Percentiles rank a stretch among this genome's conserved stretches.
Evolutionary conservation across 768 basidiomycete genomes (phyloP).

Genomic region (Daedaleopsis nitida): DNA sequence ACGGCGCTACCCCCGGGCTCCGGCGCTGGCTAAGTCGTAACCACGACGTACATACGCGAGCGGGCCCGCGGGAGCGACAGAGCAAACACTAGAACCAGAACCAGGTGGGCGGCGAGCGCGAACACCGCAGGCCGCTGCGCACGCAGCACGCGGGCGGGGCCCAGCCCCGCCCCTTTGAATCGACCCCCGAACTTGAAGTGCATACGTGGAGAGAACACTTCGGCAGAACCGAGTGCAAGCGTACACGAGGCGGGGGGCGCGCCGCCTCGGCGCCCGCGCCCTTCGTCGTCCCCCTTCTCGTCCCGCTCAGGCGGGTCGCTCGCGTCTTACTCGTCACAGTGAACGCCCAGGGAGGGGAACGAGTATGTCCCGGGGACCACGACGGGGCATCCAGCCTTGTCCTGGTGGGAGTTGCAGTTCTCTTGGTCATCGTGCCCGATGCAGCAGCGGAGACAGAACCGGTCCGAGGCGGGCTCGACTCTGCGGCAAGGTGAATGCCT

Average conservation of each 20-base stretch:
- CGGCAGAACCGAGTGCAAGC: neutral
- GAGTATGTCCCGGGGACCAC: conserved; percentile 50
- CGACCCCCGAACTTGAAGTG: too few relatives aligned
- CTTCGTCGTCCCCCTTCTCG: neutral
- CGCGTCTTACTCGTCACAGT: conserved; percentile 30
- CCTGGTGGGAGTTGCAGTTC: conserved; percentile 55
- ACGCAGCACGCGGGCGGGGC: conserved; percentile 6
- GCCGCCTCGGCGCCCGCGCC: neutral
- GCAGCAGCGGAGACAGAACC: conserved; percentile 56
- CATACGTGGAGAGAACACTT: neutral
- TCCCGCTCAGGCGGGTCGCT: neutral
- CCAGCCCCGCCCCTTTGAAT: conserved; percentile 4
- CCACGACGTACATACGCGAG: conserved; percentile 7
- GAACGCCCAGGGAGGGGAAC: conserved; percentile 39
- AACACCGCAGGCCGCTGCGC: too few relatives aligned
- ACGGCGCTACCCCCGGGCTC: conserved; percentile 12
- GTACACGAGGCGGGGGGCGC: conserved; percentile 9
- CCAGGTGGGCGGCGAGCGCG: too few relatives aligned
- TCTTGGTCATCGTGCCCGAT: conserved; percentile 41
- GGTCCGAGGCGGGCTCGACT: conserved; percentile 45
- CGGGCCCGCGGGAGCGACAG: neutral
- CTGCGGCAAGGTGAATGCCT: conserved; percentile 27
- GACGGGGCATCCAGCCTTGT: conserved; percentile 42
- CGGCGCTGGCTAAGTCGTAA: conserved; percentile 6
- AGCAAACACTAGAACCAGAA: too few relatives aligned